phyloP scores from a whole-genome alignment of 768 basidiomycete species.

The Rhodotorula kratochvilovae region DNA sequence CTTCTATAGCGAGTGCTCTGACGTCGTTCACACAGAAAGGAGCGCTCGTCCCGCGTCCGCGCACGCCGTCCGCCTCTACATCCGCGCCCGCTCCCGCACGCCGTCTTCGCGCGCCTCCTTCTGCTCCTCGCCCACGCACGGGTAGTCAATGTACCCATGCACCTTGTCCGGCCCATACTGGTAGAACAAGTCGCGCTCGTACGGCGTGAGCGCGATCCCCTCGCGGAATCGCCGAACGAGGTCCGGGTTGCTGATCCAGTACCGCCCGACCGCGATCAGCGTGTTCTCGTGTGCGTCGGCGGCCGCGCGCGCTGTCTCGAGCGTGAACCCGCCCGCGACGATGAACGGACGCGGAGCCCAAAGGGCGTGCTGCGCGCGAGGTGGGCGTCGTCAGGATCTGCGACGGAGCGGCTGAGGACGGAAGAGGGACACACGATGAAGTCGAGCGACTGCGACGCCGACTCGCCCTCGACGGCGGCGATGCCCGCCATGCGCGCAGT shows the following conservation, averaged over 20 bases:
- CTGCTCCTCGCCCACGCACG: slow-evolving; percentile 2
- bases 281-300: slow-evolving; percentile 21
- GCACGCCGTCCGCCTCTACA: no score
- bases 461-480: background rate
- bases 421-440: slow-evolving; percentile 32
- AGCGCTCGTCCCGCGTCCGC: no score
- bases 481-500: slow-evolving; percentile 48
- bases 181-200: slow-evolving; percentile 36
- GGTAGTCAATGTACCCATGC: slow-evolving; percentile 33
- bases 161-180: slow-evolving; percentile 13
- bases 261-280: slow-evolving; percentile 36
- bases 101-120: no score
- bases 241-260: slow-evolving; percentile 40
- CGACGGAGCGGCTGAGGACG: no score
- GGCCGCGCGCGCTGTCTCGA: background rate
- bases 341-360: slow-evolving; percentile 29
- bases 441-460: slow-evolving; percentile 40
- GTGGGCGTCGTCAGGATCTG: no score
- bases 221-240: slow-evolving; percentile 22
- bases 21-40: no score
- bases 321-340: slow-evolving; percentile 25
- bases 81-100: no score
- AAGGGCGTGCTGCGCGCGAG: slow-evolving; percentile 12
- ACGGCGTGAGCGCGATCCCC: slow-evolving; percentile 12
- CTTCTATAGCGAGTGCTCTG: no score